Evolutionary conservation across 2,329 filamentous ascomycete genomes (phyloP), one percentile per base, ranked within the genome.

Genomic region (Phyllosticta capitalensis): DNA sequence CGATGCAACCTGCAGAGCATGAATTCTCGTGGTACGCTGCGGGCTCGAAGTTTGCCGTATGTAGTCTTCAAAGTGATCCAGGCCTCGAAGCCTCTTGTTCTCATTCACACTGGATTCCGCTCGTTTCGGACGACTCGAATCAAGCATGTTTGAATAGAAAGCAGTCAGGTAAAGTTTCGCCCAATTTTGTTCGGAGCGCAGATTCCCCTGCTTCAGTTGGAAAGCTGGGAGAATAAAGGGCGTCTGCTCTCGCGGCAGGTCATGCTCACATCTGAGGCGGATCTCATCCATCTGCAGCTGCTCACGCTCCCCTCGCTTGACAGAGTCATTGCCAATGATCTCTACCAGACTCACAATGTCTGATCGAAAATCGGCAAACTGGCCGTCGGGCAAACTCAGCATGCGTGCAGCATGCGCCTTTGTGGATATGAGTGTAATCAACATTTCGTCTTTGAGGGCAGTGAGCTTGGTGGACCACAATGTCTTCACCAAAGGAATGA

Each of bases 251-350:
- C 50, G 14, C 51, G 54, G 48, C 65, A 67, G 67, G 69, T 65
- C 67, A 79, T 69, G 48, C 9, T 28, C 24, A 20, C 49, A 60
- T 3, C 58, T 54, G 9, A 65, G 77, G 65, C 52, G 79, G 68
- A 96, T 69, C 66, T 96, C 89, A 62, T 89, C 84, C n/a, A 95
- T 74, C 63, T 90, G 87, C 10, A 97, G 78, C 45, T 86, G 83
- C 54, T 89, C 85, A 61, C 84, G 83, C 54, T 88, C 84, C 38
- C 84, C 79, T 62, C 90, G 82, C 63, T 79, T 85, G 3, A 83
- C 79, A 71, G 97, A 97, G 67, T 96, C 92, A 9, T 76, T 75
- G 76, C 86, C 87, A n/a, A 99, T 74, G 3, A 81, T 78, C 52
- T 91, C 86, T 33, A 85, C 69, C 1, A 96, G 72, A n/a, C 82